Base-by-base conservation (phyloP, 495 filamentous ascomycete genomes). In the Staphylotrichum longicolle region DNA sequence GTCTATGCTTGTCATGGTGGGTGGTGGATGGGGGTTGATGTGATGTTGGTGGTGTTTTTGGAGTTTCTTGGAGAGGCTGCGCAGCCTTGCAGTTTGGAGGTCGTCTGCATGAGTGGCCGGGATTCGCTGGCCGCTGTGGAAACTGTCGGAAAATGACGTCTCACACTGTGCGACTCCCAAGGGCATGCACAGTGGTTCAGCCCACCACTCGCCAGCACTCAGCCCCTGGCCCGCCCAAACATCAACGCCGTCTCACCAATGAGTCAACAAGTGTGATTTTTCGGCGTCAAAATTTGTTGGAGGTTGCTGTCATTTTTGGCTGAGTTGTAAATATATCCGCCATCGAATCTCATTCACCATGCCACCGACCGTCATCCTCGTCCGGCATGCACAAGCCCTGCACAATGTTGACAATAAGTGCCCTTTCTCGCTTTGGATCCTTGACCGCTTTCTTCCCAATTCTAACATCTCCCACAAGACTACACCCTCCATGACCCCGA, bases 1-100 rank as follows among this genome's bases (percentile, higher is more conserved):
- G 70, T 93, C 88, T 70, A 93, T 84, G 71, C 83, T 89, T 32
- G 87, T 80, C 88, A 92, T 94, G 61, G 62, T 76, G 62, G 20
- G 34, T 33, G 34, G n/a, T 32, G 37, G 15, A 33, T 9, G 54
- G 33, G 40, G 63, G 39, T 53, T 12, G 56, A 58, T 60, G 62
- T 40, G 37, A 39, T 50, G 34, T 46, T 52, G 50, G 48, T 46
- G 53, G 35, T 8, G 27, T 8, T 46, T 3, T 39, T 39, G 37
- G 37, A 39, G 37, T 39, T 39, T 6, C 10, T 39, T 39, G 37
- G 37, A 39, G 37, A 47, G 45, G 45, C 45, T 47, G 45, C 15
- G 14, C 45, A 47, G 45, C 45, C 45, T 47, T 47, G 45, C 45
- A 47, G 14, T 47, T 5, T 14, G 15, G 14, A 20, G 45, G 7